These are phyloP conservation scores for Microascus cirrosus DNA, from an alignment of 2,329 filamentous ascomycete genomes.

Conservation along the genomic window DNA sequence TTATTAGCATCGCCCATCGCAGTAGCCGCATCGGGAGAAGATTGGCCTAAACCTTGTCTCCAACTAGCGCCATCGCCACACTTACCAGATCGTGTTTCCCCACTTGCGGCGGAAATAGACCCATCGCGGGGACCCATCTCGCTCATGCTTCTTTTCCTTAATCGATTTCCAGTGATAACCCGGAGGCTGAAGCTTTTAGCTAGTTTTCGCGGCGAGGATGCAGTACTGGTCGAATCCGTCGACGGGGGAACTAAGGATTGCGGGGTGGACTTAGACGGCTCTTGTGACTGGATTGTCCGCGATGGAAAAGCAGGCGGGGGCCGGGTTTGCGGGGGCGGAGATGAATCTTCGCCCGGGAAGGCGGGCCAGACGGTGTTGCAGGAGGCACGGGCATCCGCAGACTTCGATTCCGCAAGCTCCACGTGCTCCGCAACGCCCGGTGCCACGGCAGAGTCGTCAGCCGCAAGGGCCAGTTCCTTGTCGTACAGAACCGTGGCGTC, in stretches of 20 bases:
- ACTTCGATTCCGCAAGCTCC: not conserved
- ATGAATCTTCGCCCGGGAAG: not conserved
- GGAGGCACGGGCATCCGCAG: not conserved
- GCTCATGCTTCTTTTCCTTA: slow-evolving; percentile 2
- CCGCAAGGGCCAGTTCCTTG: slow-evolving; percentile 14
- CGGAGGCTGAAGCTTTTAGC: slow-evolving; percentile 2
- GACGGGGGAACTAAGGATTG: not conserved
- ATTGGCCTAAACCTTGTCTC: not conserved
- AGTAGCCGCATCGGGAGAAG: slow-evolving; percentile 1
- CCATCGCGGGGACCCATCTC: not conserved
- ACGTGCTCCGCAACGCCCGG: not conserved
- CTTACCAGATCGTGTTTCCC: not conserved
- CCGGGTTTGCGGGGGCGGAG: not conserved
- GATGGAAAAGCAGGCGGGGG: not conserved
- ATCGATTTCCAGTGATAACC: not conserved
- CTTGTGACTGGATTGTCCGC: not conserved
- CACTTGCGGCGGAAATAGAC: not conserved
- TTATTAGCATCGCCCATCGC: not conserved
- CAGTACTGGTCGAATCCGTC: not conserved
- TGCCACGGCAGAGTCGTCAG: not conserved
- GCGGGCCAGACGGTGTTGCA: not conserved
- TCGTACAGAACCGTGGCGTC: slow-evolving; percentile 14
- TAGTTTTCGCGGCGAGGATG: not conserved
- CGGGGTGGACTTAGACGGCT: not conserved
- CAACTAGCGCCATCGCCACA: not conserved